Evolutionary conservation across 371 early-diverging fungal genomes (phyloP).

Genomic region (Circinella umbellata): DNA sequence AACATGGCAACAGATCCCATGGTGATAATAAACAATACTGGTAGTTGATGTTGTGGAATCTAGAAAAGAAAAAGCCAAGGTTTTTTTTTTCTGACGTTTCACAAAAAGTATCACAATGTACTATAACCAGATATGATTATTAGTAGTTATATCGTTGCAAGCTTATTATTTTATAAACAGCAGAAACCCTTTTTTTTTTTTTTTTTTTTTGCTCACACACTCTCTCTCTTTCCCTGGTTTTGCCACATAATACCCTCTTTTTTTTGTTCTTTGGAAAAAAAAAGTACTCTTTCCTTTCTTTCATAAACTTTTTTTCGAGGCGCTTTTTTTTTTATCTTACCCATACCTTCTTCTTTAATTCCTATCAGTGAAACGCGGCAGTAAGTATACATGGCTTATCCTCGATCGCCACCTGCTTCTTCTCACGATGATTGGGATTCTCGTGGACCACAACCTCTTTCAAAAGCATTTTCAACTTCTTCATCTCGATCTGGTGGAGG

Average conservation of each 20-base stretch:
- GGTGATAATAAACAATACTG: constrained; percentile 10
- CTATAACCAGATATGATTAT: constrained; percentile 11
- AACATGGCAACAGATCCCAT: not conserved
- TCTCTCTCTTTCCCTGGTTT: too few species aligned
- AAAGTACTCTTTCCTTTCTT: not conserved
- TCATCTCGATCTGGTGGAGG: constrained; percentile 32
- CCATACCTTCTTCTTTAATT: not conserved
- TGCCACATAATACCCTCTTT: too few species aligned
- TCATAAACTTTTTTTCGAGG: not conserved
- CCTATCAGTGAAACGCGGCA: not conserved
- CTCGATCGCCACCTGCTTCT: constrained; percentile 37
- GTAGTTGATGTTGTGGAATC: constrained; percentile 45
- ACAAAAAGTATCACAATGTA: constrained; percentile 40
- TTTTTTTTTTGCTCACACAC: not conserved
- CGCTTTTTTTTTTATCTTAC: constrained; percentile 11
- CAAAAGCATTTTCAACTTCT: constrained; percentile 23
- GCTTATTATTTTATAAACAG: too few species aligned
- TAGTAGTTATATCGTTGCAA: constrained; percentile 11
- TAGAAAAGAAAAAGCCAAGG: constrained; percentile 44
- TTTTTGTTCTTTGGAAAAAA: too few species aligned
- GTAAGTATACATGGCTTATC: constrained; percentile 28
- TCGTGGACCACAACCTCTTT: constrained; percentile 28
- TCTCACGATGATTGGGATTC: constrained; percentile 41
- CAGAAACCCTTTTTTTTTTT: not conserved
- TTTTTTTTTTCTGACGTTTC: constrained; percentile 48